phyloP scores from a whole-genome alignment of 768 basidiomycete genomes.

The Hygrophorus russula region DNA sequence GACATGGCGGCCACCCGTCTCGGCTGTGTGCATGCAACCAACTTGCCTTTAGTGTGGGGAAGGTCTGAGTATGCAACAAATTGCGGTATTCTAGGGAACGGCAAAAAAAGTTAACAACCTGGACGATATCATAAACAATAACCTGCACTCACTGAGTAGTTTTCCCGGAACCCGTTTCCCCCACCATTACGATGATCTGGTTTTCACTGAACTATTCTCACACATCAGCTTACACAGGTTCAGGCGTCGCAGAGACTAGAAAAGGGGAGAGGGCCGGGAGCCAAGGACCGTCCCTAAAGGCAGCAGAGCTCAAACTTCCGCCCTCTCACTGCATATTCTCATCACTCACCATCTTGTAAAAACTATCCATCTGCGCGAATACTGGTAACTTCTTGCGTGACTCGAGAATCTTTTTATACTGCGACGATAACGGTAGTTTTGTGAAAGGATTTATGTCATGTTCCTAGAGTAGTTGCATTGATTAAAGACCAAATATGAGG shows the following conservation, averaged over 20 bases:
- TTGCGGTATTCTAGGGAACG: slow-evolving; percentile 74
- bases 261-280: slow-evolving; percentile 13
- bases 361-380: slow-evolving; percentile 85
- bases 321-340: slow-evolving; percentile 16
- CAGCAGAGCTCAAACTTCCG: slow-evolving; percentile 34
- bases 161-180: slow-evolving; percentile 94
- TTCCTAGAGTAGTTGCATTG: slow-evolving; percentile 34
- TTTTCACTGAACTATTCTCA: slow-evolving; percentile 50
- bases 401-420: slow-evolving; percentile 82
- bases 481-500: neutral
- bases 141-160: slow-evolving; percentile 71
- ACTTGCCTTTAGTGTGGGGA: slow-evolving; percentile 79
- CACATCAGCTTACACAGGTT: slow-evolving; percentile 16
- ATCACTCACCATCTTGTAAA: slow-evolving; percentile 71
- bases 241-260: neutral
- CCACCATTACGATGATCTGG: slow-evolving; percentile 85
- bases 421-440: slow-evolving; percentile 57
- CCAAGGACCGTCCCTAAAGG: slow-evolving; percentile 29
- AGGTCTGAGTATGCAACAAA: slow-evolving; percentile 92
- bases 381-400: slow-evolving; percentile 85
- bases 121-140: neutral
- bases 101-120: slow-evolving; percentile 8
- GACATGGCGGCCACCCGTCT: slow-evolving; percentile 96
- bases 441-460: slow-evolving; percentile 85
- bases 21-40: slow-evolving; percentile 96